Base-by-base conservation (phyloP, 306 rosid species). In the Citrullus amarus region DNA sequence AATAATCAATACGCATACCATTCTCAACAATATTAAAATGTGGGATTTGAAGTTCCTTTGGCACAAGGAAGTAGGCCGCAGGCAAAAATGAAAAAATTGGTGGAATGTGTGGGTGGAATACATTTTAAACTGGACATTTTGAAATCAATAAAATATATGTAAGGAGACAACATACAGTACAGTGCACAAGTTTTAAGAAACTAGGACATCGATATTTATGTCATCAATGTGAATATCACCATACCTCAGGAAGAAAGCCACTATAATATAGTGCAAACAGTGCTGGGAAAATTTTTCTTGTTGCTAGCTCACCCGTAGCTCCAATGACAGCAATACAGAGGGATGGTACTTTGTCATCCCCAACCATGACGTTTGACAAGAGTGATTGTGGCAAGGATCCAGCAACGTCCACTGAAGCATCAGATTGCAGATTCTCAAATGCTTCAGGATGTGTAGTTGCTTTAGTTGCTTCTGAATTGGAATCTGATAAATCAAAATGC, bases 281-380 rank as follows among this genome's bases (percentile, higher is more conserved):
- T 55, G 98, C 98, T 6, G 97, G 97, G 80, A 93, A 93, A 82
- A 93, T 84, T 87, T 93, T 93, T 72, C 89, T 75, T 88, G 85
- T 90, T 4, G 98, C 98, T 63, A 93, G 88, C 83, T 90, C 97
- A 79, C 98, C 98, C 38, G 98, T 92, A 73, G 97, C 97, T 88
- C 97, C 97, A 48, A 93, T 85, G 80, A 93, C 96, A 60, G 91
- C 96, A 82, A 93, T 89, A 85, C 91, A 88, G 60, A 93, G 97
- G 28, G 96, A 89, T 41, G 96, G 89, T 50, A 78, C 82, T 66
- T 58, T 56, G 50, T 81, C 55, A 78, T 51, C 82, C 77, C 83
- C 88, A 80, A 66, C 2, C 28, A 25, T 25, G 68, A 80, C 39
- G 72, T 71, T 61, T 6, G 81, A 60, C 59, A 83, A 41, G 80